A percentile compares a stretch with the other conserved stretches of the same genome.
Conservation (phyloP, 257 asterid genomes). For the Petrea volubilis region DNA sequence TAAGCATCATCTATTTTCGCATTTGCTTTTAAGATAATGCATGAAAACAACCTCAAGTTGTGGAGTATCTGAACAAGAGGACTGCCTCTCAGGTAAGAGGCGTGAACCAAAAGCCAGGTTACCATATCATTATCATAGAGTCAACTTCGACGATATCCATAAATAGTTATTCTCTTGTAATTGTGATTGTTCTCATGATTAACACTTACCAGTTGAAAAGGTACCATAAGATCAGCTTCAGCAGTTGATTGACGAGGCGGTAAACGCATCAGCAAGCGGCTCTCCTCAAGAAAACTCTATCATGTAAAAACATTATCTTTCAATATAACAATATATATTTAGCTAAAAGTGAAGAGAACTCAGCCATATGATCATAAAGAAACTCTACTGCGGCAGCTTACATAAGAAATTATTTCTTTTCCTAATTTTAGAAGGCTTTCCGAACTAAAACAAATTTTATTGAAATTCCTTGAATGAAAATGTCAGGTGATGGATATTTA, state of each 20-base stretch:
- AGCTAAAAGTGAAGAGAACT: constrained; percentile 8
- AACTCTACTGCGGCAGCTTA: constrained; percentile 9
- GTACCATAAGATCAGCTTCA: constrained; percentile 98
- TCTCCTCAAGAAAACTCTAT: constrained; percentile 97
- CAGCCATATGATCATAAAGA: background rate
- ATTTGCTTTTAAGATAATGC: constrained; percentile 9
- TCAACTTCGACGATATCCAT: background rate
- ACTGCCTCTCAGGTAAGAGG: constrained; percentile 7
- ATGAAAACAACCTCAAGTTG: constrained; percentile 8
- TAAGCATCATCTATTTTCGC: background rate
- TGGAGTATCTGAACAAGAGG: constrained; percentile 7
- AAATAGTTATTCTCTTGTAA: constrained; percentile 14
- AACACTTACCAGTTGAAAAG: constrained; percentile 84
- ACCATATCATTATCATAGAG: background rate
- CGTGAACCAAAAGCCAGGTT: background rate
- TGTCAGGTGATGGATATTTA: background rate
- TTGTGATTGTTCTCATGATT: background rate
- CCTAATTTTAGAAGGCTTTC: constrained; percentile 10
- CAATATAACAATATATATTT: constrained; percentile 14
- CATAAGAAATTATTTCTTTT: background rate
- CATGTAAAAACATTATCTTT: constrained; percentile 29
- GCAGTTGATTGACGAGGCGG: constrained; percentile 99
- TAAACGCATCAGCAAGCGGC: constrained; percentile 92
- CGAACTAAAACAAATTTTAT: background rate
- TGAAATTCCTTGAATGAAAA: background rate